Evolutionary conservation across 352 stramenopile species (phyloP), one percentile per base, ranked within the genome.

Genomic region (Thraustochytrium sp.): DNA sequence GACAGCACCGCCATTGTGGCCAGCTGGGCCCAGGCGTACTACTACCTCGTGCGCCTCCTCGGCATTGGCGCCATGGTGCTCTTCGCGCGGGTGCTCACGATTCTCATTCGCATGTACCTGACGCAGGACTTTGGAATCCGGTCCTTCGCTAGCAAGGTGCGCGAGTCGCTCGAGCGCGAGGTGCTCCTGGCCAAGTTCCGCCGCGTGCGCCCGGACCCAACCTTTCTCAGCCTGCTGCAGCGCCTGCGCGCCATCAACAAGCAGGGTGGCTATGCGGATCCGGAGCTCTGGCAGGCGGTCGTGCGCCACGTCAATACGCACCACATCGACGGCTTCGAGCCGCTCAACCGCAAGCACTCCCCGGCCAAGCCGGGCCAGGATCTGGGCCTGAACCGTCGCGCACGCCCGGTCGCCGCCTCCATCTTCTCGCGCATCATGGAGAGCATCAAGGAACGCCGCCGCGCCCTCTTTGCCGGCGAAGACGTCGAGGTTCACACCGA

Each of bases 61-160:
- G 40, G 65, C 9, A 77, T 77, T 38, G 11, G 68, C 9, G 65
- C 42, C 13, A 23, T 77, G 40, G 16, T 54, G 13, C 21, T 55
- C 23, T 16, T 77, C 31, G 29, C 65, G 13, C 38, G 21, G 42
- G 46, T 62, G 31, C 18, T 26, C 18, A 55, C 65, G 8, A 77
- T 46, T 16, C 42, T 77, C 13, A 18, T 55, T 18, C 65, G 65
- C 26, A 23, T 37, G 42, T 77, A 36, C n/a, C 23, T 77, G 34
- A 36, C 65, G 29, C 65, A 77, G 37, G 65, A 77, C 64, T 77
- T 77, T 31, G 65, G 65, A 11, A 21, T 62, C 13, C 65, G 65
- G 23, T 77, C 65, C 29, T 77, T 62, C 5, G 26, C 23, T 8
- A 21, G 23, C 5, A 23, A 36, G 18, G 46, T 77, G 1, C 65